Evolutionary conservation across 163 green algal genomes (phyloP).

Genomic region (Scenedesmus sp.): DNA sequence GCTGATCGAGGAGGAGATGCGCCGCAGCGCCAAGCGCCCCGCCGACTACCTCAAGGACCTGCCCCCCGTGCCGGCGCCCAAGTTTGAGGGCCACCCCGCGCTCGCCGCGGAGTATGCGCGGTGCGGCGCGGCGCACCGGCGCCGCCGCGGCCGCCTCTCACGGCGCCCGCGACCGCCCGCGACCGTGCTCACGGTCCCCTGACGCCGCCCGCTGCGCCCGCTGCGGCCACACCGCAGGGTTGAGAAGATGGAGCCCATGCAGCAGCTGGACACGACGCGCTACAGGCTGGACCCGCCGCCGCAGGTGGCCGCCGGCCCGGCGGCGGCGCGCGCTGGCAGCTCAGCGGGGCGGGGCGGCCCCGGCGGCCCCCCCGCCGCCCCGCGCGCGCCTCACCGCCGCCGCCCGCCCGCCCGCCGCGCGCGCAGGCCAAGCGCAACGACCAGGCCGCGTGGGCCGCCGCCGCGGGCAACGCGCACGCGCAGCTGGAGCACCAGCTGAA

Average conservation of each 20-base stretch:
- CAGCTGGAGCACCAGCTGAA: conserved; percentile 88
- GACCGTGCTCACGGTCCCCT: not conserved
- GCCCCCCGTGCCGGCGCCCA: conserved; percentile 58
- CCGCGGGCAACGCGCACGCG: conserved; percentile 77
- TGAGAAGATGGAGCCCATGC: conserved; percentile 59
- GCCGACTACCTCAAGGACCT: conserved; percentile 80
- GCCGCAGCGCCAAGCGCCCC: conserved; percentile 63
- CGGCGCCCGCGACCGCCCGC: too few relatives aligned
- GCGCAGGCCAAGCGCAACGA: conserved; percentile 61
- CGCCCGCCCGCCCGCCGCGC: not conserved
- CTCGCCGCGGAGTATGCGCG: conserved; percentile 69
- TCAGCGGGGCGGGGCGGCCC: too few relatives aligned
- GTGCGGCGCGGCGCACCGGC: too few relatives aligned
- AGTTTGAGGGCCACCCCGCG: conserved; percentile 64
- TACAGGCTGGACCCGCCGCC: conserved; percentile 76
- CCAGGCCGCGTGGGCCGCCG: conserved; percentile 62
- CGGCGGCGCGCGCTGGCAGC: too few relatives aligned
- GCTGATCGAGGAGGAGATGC: conserved; percentile 83
- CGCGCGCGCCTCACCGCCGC: too few relatives aligned
- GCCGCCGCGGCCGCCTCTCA: too few relatives aligned
- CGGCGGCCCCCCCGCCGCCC: too few relatives aligned
- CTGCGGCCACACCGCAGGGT: conserved; percentile 56
- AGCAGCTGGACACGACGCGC: conserved; percentile 67
- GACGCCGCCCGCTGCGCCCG: not conserved
- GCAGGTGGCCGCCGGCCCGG: conserved; percentile 16